Conservation (phyloP, 345 rosid species). For the Eucalyptus caleyi region DNA sequence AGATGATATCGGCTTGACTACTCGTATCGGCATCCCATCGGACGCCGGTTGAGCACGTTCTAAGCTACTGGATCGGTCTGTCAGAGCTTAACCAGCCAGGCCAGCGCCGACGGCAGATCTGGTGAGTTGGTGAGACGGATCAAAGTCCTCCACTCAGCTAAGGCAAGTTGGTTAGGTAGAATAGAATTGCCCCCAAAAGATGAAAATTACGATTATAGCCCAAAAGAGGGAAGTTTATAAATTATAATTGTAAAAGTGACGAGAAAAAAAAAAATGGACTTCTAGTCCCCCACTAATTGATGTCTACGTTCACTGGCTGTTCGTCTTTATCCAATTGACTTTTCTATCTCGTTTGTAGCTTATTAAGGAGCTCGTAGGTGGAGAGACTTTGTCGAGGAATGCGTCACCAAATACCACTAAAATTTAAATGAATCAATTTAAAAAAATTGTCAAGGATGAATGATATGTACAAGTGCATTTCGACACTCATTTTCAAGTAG, state of each 20-base stretch:
- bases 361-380: background rate
- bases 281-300: background rate
- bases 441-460: background rate
- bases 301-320: background rate
- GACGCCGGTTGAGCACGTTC: too few relatives aligned
- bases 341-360: background rate
- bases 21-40: background rate
- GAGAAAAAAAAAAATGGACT: background rate
- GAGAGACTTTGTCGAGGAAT: background rate
- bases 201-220: background rate
- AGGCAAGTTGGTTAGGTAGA: background rate
- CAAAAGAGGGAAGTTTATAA: background rate
- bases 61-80: background rate
- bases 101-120: background rate
- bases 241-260: background rate
- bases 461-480: background rate
- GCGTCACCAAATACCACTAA: background rate
- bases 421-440: background rate
- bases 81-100: background rate
- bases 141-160: background rate
- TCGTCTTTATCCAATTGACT: background rate
- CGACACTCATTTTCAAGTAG: background rate
- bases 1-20: background rate
- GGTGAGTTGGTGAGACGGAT: background rate
- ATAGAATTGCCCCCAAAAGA: background rate